phyloP scores from a whole-genome alignment of 2,329 filamentous ascomycete species.

The Trichoderma oligosporum region DNA sequence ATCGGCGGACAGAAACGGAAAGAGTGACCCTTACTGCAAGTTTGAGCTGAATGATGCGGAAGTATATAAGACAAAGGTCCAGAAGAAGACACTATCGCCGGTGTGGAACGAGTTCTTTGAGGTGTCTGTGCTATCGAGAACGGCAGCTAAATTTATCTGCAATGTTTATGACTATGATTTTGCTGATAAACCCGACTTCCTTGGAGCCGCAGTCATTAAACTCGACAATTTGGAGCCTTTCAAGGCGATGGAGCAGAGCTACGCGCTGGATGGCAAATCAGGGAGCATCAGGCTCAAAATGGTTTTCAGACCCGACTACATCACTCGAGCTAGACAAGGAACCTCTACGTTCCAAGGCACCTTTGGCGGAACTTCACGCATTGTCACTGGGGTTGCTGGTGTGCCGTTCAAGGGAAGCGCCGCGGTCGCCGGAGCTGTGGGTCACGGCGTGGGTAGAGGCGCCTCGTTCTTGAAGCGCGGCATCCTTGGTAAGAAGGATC shows the following conservation, averaged over 20 bases:
- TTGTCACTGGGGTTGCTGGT: constrained; percentile 75
- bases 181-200: constrained; percentile 85
- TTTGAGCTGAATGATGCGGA: constrained; percentile 87
- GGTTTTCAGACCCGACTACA: constrained; percentile 89
- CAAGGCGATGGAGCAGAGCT: constrained; percentile 67
- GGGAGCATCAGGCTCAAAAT: constrained; percentile 78
- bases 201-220: constrained; percentile 75
- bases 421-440: constrained; percentile 66
- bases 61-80: constrained; percentile 89
- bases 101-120: constrained; percentile 97
- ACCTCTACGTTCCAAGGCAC: constrained; percentile 91
- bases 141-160: constrained; percentile 75
- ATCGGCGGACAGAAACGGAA: constrained; percentile 90
- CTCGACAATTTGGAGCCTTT: constrained; percentile 82
- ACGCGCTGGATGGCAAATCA: constrained; percentile 82
- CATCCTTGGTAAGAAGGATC: constrained; percentile 69
- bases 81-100: constrained; percentile 95
- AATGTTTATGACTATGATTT: constrained; percentile 96
- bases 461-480: constrained; percentile 87
- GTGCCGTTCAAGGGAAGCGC: constrained; percentile 92
- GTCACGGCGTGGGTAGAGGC: constrained; percentile 79
- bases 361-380: constrained; percentile 79
- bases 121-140: constrained; percentile 74
- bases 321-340: constrained; percentile 80
- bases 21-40: constrained; percentile 94